Evolutionary conservation across 176 grass and related monocot species (phyloP).

Genomic region (Poa annua): DNA sequence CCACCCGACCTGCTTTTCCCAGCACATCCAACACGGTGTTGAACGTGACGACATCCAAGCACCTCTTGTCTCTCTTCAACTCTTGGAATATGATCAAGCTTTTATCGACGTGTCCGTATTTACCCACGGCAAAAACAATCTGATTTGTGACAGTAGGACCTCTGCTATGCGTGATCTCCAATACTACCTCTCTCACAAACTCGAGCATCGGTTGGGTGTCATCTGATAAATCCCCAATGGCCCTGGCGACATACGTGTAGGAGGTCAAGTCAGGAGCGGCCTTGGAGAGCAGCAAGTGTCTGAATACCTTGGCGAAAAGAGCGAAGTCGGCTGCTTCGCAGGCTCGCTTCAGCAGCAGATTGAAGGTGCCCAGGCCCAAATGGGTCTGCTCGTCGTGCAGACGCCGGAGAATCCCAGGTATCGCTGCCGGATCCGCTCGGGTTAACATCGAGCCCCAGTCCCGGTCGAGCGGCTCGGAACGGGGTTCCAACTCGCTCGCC

Average conservation of each 20-base stretch:
- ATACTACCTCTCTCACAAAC: constrained; percentile 68
- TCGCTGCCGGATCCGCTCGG: not conserved
- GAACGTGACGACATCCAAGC: constrained; percentile 73
- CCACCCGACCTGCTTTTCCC: constrained; percentile 66
- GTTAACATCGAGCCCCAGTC: not conserved
- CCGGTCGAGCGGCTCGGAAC: not conserved
- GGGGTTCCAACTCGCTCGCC: not conserved
- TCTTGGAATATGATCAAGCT: constrained; percentile 68
- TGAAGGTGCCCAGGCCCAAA: constrained; percentile 1
- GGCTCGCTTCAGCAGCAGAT: constrained; percentile 4
- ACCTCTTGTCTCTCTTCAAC: constrained; percentile 61
- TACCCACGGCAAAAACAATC: constrained; percentile 57
- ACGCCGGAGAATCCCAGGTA: not conserved
- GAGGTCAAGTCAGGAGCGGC: constrained; percentile 65
- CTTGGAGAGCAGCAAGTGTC: constrained; percentile 69
- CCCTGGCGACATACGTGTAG: constrained; percentile 67
- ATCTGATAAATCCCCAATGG: constrained; percentile 57
- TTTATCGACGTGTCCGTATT: constrained; percentile 67
- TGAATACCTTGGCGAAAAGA: constrained; percentile 56
- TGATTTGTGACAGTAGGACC: constrained; percentile 73
- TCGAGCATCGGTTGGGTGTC: constrained; percentile 53
- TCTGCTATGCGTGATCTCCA: constrained; percentile 61
- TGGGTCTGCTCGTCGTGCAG: constrained; percentile 15
- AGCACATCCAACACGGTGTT: constrained; percentile 79
- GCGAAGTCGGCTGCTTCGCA: not conserved